A percentile compares a stretch with the other conserved stretches of the same genome.
These are phyloP conservation scores for Phoenix dactylifera DNA, from an alignment of 176 grass and related monocot species.

Conservation along the genomic window DNA sequence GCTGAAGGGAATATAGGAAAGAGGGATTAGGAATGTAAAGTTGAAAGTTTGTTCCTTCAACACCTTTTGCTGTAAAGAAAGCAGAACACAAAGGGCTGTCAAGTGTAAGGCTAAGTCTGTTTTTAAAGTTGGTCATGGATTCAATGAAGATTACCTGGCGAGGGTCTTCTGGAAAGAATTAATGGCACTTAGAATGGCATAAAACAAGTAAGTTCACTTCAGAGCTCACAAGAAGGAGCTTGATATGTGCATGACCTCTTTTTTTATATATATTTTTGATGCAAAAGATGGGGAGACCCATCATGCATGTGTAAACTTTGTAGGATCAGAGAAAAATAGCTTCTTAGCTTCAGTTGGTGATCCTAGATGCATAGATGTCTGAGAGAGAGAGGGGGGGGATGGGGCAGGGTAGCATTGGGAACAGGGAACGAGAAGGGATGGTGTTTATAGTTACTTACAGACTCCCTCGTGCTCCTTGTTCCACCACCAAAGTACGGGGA, in stretches of 20 bases:
- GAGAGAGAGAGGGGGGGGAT: slow-evolving; percentile 4
- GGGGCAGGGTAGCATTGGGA: too few relatives aligned
- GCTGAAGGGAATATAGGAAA: neutral
- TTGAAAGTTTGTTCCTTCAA: neutral
- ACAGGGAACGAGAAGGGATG: too few relatives aligned
- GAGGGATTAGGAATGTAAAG: slow-evolving; percentile 16
- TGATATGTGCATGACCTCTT: neutral
- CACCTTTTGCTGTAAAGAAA: slow-evolving; percentile 21
- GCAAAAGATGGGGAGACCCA: too few relatives aligned
- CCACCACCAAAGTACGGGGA: slow-evolving; percentile 51
- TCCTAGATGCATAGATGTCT: neutral
- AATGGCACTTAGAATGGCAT: neutral
- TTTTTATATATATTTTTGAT: too few relatives aligned
- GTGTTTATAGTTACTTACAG: slow-evolving; percentile 28
- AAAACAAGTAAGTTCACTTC: too few relatives aligned
- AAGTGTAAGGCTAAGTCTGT: too few relatives aligned
- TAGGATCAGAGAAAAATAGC: too few relatives aligned
- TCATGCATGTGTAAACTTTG: too few relatives aligned
- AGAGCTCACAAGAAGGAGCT: too few relatives aligned
- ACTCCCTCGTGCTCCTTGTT: slow-evolving; percentile 22
- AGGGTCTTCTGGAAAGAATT: slow-evolving; percentile 37
- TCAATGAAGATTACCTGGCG: slow-evolving; percentile 42
- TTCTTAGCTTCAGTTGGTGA: too few relatives aligned
- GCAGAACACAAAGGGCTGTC: neutral
- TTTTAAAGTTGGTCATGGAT: slow-evolving; percentile 3